Percentiles rank a stretch among this genome's conserved stretches.
Conservation (phyloP, 306 rosid species). For the Prunus mume region DNA sequence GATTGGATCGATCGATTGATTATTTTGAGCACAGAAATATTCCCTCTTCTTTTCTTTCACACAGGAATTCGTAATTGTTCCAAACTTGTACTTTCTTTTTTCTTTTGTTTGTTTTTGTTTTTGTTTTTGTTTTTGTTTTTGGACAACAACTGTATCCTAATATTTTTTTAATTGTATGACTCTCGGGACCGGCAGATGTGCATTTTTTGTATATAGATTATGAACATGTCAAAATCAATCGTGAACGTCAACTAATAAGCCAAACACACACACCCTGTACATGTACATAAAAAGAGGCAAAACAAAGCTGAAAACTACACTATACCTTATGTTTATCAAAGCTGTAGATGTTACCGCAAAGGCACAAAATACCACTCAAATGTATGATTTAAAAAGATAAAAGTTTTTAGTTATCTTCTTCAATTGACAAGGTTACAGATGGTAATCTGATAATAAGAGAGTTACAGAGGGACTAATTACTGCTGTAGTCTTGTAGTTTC, state of each 20-base stretch:
- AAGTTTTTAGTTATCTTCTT: background rate
- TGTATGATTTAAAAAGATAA: background rate
- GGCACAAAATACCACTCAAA: too few species aligned
- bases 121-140: too few species aligned
- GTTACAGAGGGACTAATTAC: background rate
- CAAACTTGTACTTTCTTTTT: background rate
- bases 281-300: background rate
- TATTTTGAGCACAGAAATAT: background rate
- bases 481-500: background rate
- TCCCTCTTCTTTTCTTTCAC: background rate
- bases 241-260: background rate
- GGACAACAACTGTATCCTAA: background rate
- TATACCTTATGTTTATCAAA: too few species aligned
- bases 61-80: background rate
- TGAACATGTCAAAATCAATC: background rate
- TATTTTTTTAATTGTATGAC: background rate
- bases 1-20: background rate
- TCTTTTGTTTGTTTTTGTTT: too few species aligned
- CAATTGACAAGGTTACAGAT: background rate
- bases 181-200: background rate
- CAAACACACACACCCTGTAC: background rate
- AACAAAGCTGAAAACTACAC: too few species aligned
- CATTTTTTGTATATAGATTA: background rate
- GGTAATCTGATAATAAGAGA: background rate
- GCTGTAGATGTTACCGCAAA: background rate